Base-by-base conservation (phyloP, 768 basidiomycete species). In the Leccinum barrowsii region DNA sequence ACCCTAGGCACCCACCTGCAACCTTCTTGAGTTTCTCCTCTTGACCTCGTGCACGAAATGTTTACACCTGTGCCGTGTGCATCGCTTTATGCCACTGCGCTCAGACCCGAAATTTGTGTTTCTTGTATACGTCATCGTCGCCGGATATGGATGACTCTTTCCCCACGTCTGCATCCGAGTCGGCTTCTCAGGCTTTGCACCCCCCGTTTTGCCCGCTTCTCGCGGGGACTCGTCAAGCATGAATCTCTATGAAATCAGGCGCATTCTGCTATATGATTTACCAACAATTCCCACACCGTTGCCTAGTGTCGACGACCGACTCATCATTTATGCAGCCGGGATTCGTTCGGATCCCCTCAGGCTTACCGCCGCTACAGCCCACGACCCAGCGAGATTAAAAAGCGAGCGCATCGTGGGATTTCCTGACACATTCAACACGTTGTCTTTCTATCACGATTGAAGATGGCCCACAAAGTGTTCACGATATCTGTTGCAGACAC, bases 401-500 rank as follows among this genome's bases (percentile, higher is more conserved):
- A 28, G 19, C 34, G n/a, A 22, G 24, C 2, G 11, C 24, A 44
- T n/a, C 49, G 54, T 52, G 60, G 22, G 30, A 61, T n/a, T 46
- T 55, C 12, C 2, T 47, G 17, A 57, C 11, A 19, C 6, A 19
- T 26, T 0, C n/a, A 48, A 8, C 2, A n/a, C 37, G 21, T 35
- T 35, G 34, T 52, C 15, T 37, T 24, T 40, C 15, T 22, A 6
- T 6, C 35, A 13, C 12, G 2, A 12, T 42, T 17, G 6, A 32
- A 47, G 2, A 71, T 71, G 72, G 8, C 66, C 13, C 81, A 81
- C 59, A 59, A 61, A 6, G 70, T 78, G 0, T 87, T 85, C 78
- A 74, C 65, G 35, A 77, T 87, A 37, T 52, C 75, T 6, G 63
- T 87, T 12, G 57, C 83, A 0, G 80, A 82, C 46, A 65, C 66